Conservation (phyloP, 305 asterid genomes). For the Fraxinus sp. region DNA sequence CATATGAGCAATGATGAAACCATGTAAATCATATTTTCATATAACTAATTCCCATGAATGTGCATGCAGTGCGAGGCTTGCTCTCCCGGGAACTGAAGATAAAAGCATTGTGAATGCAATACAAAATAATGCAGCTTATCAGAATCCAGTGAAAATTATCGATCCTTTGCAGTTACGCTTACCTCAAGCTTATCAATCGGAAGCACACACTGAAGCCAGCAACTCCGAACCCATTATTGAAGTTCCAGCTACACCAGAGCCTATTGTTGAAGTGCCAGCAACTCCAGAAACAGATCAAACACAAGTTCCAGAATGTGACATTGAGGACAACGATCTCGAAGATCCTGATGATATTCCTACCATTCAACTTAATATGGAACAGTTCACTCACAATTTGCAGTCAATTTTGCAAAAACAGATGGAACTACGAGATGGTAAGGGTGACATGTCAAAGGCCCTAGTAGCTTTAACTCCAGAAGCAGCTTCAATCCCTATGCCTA, state of each 20-base stretch:
- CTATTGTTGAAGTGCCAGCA: conserved; percentile 63
- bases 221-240: conserved; percentile 49
- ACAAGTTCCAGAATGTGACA: conserved; percentile 51
- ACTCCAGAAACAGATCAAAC: conserved; percentile 59
- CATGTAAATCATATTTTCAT: background rate
- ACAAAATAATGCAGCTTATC: conserved; percentile 44
- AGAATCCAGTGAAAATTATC: conserved; percentile 38
- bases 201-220: conserved; percentile 34
- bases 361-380: conserved; percentile 74
- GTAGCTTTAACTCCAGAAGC: conserved; percentile 84
- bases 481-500: conserved; percentile 90
- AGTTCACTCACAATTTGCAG: conserved; percentile 81
- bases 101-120: conserved; percentile 52
- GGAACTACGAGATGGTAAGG: conserved; percentile 61
- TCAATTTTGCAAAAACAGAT: conserved; percentile 53
- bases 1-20: background rate
- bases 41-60: conserved; percentile 25
- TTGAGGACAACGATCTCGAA: conserved; percentile 57
- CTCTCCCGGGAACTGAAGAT: conserved; percentile 94
- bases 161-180: conserved; percentile 59
- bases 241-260: conserved; percentile 38
- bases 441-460: conserved; percentile 81
- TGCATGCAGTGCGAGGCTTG: conserved; percentile 80
- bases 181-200: conserved; percentile 38
- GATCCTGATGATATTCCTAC: conserved; percentile 88